Conservation (phyloP, 129 eudicot genomes). For the Tagetes patula region DNA sequence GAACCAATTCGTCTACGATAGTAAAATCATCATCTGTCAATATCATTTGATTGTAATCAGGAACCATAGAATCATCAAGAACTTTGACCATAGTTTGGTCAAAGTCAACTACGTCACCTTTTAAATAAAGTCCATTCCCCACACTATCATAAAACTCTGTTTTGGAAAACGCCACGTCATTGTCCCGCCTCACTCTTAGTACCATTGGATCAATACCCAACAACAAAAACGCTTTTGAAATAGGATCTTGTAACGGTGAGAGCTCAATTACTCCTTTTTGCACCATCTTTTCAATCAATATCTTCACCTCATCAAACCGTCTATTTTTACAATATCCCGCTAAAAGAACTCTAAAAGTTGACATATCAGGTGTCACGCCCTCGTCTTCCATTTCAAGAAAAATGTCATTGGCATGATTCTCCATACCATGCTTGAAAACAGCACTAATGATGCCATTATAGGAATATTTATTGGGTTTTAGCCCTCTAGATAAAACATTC, state of each 20-base stretch:
- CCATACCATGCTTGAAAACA: conserved; percentile 66
- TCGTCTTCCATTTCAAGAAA: conserved; percentile 75
- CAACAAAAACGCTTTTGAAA: conserved; percentile 51
- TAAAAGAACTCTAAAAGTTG: conserved; percentile 67
- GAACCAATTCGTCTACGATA: conserved; percentile 54
- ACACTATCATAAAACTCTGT: conserved; percentile 71
- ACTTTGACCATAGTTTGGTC: conserved; percentile 43
- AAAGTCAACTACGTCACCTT: conserved; percentile 59
- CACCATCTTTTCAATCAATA: conserved; percentile 49
- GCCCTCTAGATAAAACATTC: conserved; percentile 53
- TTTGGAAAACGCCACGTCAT: conserved; percentile 47
- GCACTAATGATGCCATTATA: conserved; percentile 74
- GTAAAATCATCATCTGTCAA: conserved; percentile 28
- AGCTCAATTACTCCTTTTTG: conserved; percentile 44
- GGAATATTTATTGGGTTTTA: conserved; percentile 60
- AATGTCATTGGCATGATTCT: conserved; percentile 53
- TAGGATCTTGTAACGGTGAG: conserved; percentile 48
- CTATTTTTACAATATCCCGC: conserved; percentile 83
- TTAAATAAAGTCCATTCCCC: conserved; percentile 94
- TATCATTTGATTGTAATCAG: conserved; percentile 53
- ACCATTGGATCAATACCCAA: conserved; percentile 52
- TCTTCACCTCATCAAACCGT: conserved; percentile 60
- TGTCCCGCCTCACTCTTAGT: conserved; percentile 80
- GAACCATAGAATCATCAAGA: conserved; percentile 67
- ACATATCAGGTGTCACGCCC: conserved; percentile 48